Conservation (phyloP, 768 basidiomycete genomes). For the Mycena floridula region DNA sequence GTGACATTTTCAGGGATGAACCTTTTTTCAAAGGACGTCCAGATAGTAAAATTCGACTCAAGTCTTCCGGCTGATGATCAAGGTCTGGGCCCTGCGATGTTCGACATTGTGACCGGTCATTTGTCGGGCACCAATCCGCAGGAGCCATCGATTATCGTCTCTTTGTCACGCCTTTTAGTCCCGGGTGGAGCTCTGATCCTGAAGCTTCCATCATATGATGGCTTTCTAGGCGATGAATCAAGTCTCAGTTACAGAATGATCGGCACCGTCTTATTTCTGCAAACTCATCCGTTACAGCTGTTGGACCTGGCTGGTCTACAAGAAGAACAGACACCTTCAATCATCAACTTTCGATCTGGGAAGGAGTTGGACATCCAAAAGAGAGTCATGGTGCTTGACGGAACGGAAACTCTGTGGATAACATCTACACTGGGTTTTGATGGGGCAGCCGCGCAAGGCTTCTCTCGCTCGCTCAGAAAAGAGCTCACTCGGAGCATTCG, state of each 20-base stretch:
- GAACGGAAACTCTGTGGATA: background rate
- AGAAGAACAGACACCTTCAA: background rate
- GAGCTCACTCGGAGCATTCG: background rate
- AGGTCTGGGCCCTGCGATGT: no score
- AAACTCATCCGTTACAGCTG: background rate
- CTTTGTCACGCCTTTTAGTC: background rate
- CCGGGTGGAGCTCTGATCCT: background rate
- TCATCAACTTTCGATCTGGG: background rate
- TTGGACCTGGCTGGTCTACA: background rate
- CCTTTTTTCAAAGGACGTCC: no score
- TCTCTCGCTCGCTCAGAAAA: constrained; percentile 1
- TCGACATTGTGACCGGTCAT: background rate
- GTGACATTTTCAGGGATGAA: no score
- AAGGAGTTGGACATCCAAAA: background rate
- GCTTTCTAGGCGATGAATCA: background rate
- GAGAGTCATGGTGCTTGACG: background rate
- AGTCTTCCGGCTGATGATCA: no score
- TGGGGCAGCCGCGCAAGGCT: constrained; percentile 1
- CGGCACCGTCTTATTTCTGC: background rate
- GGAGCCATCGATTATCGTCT: background rate
- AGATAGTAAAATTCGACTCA: no score
- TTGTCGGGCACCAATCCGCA: background rate
- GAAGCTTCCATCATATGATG: background rate
- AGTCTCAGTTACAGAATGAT: background rate
- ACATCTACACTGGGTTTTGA: background rate